These are phyloP conservation scores for Eimeria necatrix DNA, from an alignment of 169 alveolate genomes.

Conservation along the genomic window DNA sequence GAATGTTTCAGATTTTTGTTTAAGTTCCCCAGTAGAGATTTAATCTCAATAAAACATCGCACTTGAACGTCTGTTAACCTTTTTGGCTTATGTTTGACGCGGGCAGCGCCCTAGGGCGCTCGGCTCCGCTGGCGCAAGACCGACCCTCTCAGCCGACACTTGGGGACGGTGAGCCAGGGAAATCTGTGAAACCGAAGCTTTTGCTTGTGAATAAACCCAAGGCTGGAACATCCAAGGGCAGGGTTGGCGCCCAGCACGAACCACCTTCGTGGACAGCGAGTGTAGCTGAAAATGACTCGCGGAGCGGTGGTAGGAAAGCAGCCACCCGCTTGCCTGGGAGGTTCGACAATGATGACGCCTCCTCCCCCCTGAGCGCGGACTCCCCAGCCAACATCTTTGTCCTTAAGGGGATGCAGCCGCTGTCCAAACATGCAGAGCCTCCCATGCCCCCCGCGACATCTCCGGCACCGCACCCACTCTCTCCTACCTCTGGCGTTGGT, in stretches of 20 bases:
- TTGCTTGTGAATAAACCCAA: neutral
- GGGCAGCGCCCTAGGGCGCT: constrained; percentile 4
- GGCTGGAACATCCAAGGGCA: neutral
- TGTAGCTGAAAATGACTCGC: neutral
- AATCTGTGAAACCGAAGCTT: neutral
- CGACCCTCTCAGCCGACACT: neutral
- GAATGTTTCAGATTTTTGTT: neutral
- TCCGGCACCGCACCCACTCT: neutral
- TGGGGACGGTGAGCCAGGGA: neutral
- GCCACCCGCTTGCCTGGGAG: constrained; percentile 12
- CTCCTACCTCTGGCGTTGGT: neutral
- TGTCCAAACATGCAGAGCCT: neutral
- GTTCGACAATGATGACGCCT: neutral
- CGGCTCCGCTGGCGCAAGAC: neutral
- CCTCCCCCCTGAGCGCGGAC: constrained; percentile 20
- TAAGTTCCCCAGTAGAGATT: neutral
- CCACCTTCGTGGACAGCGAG: neutral
- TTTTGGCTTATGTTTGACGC: neutral
- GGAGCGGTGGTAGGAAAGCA: neutral
- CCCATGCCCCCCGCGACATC: neutral
- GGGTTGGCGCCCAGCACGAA: neutral
- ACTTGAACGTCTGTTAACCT: neutral
- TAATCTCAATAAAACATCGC: neutral
- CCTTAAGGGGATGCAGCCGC: constrained; percentile 8
- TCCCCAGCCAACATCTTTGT: constrained; percentile 4